A percentile compares a stretch with the other conserved stretches of the same genome.
Conservation (phyloP, 176 grass and related monocot species). For the Cenchrus americanus region DNA sequence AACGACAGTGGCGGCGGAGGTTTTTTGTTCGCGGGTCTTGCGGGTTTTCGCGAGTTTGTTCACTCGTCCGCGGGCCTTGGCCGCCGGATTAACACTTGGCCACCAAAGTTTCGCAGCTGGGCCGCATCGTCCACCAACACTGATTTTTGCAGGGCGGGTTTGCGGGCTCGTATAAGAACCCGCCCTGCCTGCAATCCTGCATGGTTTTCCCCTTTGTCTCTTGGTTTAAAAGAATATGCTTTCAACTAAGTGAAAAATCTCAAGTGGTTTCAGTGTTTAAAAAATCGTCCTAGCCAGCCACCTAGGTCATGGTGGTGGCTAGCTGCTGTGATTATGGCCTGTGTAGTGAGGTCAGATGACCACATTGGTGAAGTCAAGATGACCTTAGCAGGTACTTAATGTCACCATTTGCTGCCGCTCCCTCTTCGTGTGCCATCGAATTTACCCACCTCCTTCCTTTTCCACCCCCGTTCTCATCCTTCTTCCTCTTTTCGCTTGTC, state of each 20-base stretch:
- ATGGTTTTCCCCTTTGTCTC: neutral
- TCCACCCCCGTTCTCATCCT: too few species aligned
- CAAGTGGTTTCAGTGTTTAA: neutral
- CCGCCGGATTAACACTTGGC: too few species aligned
- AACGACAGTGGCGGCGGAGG: too few species aligned
- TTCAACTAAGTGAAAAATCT: slow-evolving; percentile 9
- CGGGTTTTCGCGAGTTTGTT: too few species aligned
- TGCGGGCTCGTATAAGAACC: too few species aligned
- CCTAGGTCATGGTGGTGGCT: neutral
- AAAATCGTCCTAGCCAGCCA: neutral
- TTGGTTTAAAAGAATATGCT: neutral
- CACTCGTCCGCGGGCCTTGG: too few species aligned
- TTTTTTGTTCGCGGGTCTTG: too few species aligned
- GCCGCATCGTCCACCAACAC: too few species aligned
- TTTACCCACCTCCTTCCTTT: neutral
- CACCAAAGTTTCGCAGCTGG: too few species aligned
- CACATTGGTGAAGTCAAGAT: neutral
- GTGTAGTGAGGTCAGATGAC: neutral
- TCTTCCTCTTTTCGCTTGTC: too few species aligned
- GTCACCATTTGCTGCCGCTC: neutral
- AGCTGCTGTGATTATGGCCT: neutral
- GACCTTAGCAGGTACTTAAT: neutral
- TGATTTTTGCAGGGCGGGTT: too few species aligned
- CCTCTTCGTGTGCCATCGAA: neutral
- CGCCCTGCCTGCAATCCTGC: too few species aligned